phyloP scores from a whole-genome alignment of 768 basidiomycete genomes.

The Pisolithus albus region DNA sequence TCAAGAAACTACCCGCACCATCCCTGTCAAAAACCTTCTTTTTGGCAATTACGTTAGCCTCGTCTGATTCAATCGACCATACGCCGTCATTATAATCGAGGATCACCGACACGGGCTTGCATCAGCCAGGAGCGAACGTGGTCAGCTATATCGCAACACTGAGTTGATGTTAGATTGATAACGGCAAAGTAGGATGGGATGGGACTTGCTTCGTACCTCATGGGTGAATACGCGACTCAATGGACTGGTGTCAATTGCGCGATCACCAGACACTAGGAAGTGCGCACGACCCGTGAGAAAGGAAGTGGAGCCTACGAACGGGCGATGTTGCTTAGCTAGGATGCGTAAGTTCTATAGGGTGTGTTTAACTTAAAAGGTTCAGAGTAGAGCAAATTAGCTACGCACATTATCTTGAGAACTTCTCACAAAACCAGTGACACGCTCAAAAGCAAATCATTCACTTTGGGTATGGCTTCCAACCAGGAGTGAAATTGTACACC shows the following conservation, averaged over 20 bases:
- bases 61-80: constrained; percentile 59
- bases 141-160: constrained; percentile 34
- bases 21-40: constrained; percentile 68
- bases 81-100: constrained; percentile 60
- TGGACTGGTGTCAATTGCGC: constrained; percentile 50
- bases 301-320: constrained; percentile 84
- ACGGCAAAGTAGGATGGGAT: too few relatives aligned
- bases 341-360: constrained; percentile 50
- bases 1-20: constrained; percentile 38
- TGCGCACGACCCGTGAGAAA: constrained; percentile 85
- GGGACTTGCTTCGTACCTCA: constrained; percentile 40
- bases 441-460: constrained; percentile 83
- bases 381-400: background rate
- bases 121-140: constrained; percentile 71
- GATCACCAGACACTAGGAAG: constrained; percentile 73
- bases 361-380: background rate
- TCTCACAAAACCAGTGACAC: constrained; percentile 63
- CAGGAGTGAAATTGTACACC: constrained; percentile 80
- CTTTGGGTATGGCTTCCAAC: constrained; percentile 66
- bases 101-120: constrained; percentile 64
- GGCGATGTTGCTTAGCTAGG: constrained; percentile 53
- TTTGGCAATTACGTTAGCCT: constrained; percentile 34
- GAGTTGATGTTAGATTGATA: background rate
- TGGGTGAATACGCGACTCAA: constrained; percentile 54
- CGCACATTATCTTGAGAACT: constrained; percentile 72